Base-by-base conservation (phyloP, 306 rosid genomes). In the Quercus bicolor region DNA sequence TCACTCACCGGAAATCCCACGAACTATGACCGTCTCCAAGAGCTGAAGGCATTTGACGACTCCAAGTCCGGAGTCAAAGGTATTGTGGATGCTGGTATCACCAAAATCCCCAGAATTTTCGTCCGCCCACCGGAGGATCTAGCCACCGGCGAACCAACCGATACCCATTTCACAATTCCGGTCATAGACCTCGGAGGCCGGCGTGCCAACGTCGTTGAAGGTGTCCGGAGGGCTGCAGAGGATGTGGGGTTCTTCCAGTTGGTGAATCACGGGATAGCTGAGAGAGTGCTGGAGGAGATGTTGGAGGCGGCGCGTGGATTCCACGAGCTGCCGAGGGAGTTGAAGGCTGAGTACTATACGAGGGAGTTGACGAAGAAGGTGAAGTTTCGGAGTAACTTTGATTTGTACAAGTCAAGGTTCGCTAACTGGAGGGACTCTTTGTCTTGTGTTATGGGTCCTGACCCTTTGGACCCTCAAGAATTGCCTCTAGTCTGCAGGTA, bases 361-460 rank as follows among this genome's bases (percentile, higher is more conserved):
- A 78, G 87, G 79, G 88, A 86, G 18, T 0, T 1, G 40, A 24
- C 26, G 26, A 80, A 60, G 69, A 89, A 78, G 65, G 90, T 88
- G 71, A 86, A 70, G 79, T 86, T 61, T 65, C 24, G 48, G 6
- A 86, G 86, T 70, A 86, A 89, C 80, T 86, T 82, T 37, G 88
- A 86, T 75, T 57, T 88, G 84, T 84, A 86, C 29, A 18, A 12
- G n/a, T 80, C 88, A 0, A 86, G 69, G 15, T 80, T 72, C 75
- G 88, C 88, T 23, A 84, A 80, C 23, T 84, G 92, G 90, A 86
- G 88, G 65, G 90, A 89, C 40, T 73, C 80, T 64, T 57, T 86
- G 64, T 73, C 33, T 6, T 89, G 86, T 86, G 79, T 76, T 8
- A 86, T 82, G 92, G 86, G 74, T 43, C 80, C 84, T 57, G 80